Evolutionary conservation across 345 rosid genomes (phyloP).

Genomic region (Hevea brasiliensis): DNA sequence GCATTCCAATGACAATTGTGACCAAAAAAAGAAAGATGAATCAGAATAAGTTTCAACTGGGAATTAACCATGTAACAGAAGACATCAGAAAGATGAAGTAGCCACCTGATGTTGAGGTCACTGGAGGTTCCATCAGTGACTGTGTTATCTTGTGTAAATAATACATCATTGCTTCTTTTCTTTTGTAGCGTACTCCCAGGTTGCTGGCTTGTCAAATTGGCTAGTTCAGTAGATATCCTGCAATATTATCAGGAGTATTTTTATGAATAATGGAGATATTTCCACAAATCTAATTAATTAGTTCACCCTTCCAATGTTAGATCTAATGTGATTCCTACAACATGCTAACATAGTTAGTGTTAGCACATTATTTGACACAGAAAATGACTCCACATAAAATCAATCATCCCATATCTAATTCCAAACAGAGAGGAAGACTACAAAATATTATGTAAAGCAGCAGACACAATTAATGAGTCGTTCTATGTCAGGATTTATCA

Average conservation of each 20-base stretch:
- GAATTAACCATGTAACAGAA: not conserved
- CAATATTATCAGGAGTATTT: conserved; percentile 12
- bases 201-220: conserved; percentile 41
- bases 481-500: not conserved
- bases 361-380: too few species aligned
- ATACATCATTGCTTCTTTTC: conserved; percentile 47
- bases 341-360: too few species aligned
- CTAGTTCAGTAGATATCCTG: conserved; percentile 60
- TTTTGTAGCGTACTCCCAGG: conserved; percentile 37
- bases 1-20: conserved; percentile 31
- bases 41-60: not conserved
- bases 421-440: too few species aligned
- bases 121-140: conserved; percentile 34
- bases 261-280: too few species aligned
- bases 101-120: conserved; percentile 41
- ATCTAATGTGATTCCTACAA: not conserved
- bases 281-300: too few species aligned
- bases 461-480: too few species aligned
- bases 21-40: not conserved
- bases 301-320: too few species aligned
- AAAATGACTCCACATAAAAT: too few species aligned
- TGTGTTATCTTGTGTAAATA: conserved; percentile 30
- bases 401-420: too few species aligned
- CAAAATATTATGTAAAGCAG: not conserved
- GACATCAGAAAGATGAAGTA: not conserved